Evolutionary conservation across 805 yeast genomes (phyloP).

Genomic region (Teunomyces lycoperdinae): DNA sequence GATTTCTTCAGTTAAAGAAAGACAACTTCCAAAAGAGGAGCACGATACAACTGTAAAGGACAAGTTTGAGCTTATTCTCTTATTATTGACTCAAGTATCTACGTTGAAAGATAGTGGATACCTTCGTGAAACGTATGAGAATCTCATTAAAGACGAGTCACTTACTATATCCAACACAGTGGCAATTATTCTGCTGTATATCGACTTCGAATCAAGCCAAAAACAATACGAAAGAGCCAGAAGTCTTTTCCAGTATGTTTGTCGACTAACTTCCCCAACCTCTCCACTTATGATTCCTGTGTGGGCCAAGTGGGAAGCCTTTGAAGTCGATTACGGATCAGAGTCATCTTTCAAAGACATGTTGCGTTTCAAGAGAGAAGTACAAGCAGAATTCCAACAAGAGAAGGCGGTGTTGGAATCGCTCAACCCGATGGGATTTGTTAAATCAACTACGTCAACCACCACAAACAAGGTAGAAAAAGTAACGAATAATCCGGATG

Average conservation of each 20-base stretch:
- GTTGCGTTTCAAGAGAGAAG: slow-evolving; percentile 56
- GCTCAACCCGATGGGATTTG: slow-evolving; percentile 47
- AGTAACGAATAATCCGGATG: slow-evolving; percentile 48
- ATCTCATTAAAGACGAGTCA: slow-evolving; percentile 39
- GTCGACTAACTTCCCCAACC: slow-evolving; percentile 21
- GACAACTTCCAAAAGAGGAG: slow-evolving; percentile 8
- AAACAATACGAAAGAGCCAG: slow-evolving; percentile 62
- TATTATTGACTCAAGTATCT: slow-evolving; percentile 6
- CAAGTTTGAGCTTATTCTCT: slow-evolving; percentile 21
- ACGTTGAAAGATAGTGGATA: slow-evolving; percentile 13
- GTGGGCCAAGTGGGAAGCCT: slow-evolving; percentile 72
- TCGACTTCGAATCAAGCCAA: slow-evolving; percentile 50
- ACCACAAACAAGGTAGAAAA: background rate
- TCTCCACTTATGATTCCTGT: slow-evolving; percentile 7
- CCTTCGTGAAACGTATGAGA: slow-evolving; percentile 38
- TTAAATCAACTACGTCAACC: slow-evolving; percentile 28
- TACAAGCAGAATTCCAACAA: slow-evolving; percentile 19
- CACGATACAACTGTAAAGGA: slow-evolving; percentile 16
- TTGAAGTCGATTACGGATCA: slow-evolving; percentile 70
- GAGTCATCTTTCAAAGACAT: slow-evolving; percentile 72
- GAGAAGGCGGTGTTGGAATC: slow-evolving; percentile 11
- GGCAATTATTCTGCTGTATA: slow-evolving; percentile 50
- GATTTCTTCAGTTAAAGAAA: slow-evolving; percentile 1
- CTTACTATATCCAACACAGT: slow-evolving; percentile 44
- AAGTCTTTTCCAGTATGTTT: slow-evolving; percentile 48